Evolutionary conservation across 768 basidiomycete genomes (phyloP), one percentile per base, ranked within the genome.

Genomic region (Russula abietina): DNA sequence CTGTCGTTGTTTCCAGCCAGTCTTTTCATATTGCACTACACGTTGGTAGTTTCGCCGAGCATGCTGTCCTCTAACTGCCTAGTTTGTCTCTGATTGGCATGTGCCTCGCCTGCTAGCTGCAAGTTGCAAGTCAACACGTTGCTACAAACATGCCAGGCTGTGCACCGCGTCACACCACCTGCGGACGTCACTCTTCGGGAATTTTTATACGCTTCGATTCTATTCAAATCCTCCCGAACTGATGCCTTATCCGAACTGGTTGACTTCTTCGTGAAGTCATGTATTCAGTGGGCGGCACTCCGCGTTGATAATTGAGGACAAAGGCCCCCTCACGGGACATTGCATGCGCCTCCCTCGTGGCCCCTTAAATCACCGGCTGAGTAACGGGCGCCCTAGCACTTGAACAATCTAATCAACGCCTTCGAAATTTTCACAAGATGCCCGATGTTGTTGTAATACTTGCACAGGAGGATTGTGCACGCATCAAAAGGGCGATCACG

Each of bases 401-500:
- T 24, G 33, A 16, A 55, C 41, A 55, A 59, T 64, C 63, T 64
- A 60, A 60, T 64, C 58, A 46, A 49, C 1, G 19, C 49, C 9
- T 32, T 26, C 26, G n/a, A 46, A 38, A 26, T 22, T 60, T 49
- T 60, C 57, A 56, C 63, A 55, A 51, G 54, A 43, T 38, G 53
- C 30, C 48, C 39, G 24, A 55, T 39, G n/a, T 6, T 64, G 63
- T 48, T 50, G 63, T 64, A 38, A 55, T 22, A 12, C 46, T 17
- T 46, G 17, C 30, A 58, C 45, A 51, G 48, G 55, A 48, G 46
- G 41, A 30, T 45, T 32, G 46, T 45, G 62, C 62, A 32, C 49
- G 58, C 59, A 59, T 64, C 63, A 64, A 54, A 60, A 60, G 59
- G 24, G 49, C 54, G 63, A 64, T 64, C 63, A 33, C 39, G 39